phyloP scores from a whole-genome alignment of 2,329 filamentous ascomycete genomes.

The Cytospora piceicola region DNA sequence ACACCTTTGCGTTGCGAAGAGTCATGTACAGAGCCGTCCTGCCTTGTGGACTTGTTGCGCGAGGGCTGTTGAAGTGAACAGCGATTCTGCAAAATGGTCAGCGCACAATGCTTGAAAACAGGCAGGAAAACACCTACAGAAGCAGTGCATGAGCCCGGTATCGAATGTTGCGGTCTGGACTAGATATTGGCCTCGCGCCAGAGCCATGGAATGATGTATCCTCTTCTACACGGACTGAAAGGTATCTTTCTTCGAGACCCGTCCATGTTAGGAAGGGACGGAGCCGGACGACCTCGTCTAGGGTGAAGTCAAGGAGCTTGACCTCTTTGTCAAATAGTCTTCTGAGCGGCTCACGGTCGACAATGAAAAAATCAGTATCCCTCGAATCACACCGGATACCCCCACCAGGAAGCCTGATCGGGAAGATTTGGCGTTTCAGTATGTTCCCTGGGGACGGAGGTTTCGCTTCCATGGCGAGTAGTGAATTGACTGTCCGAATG shows the following conservation, averaged over 20 bases:
- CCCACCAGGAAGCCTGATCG: slow-evolving; percentile 33
- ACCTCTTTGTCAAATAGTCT: slow-evolving; percentile 37
- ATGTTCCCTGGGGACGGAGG: neutral
- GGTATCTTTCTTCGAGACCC: slow-evolving; percentile 37
- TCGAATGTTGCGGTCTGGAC: slow-evolving; percentile 36
- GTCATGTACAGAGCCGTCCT: slow-evolving; percentile 34
- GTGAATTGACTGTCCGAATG: slow-evolving; percentile 41
- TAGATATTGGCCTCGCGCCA: slow-evolving; percentile 31
- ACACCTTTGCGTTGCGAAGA: slow-evolving; percentile 34
- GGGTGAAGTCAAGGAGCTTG: slow-evolving; percentile 42
- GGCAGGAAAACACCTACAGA: slow-evolving; percentile 35
- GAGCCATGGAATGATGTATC: slow-evolving; percentile 37
- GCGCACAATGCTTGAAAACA: neutral
- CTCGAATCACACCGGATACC: slow-evolving; percentile 24
- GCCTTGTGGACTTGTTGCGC: slow-evolving; percentile 20
- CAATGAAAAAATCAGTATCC: slow-evolving; percentile 39
- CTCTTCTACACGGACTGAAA: slow-evolving; percentile 42
- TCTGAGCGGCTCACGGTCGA: slow-evolving; percentile 39
- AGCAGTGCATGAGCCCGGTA: slow-evolving; percentile 40
- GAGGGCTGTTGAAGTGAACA: slow-evolving; percentile 36
- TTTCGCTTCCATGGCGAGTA: slow-evolving; percentile 33
- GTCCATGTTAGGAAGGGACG: slow-evolving; percentile 42
- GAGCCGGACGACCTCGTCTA: slow-evolving; percentile 40
- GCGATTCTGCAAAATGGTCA: slow-evolving; percentile 35
- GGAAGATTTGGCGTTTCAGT: slow-evolving; percentile 34